These are phyloP conservation scores for Pyrenochaeta sp. DNA, from an alignment of 2,329 filamentous ascomycete genomes.

Conservation along the genomic window DNA sequence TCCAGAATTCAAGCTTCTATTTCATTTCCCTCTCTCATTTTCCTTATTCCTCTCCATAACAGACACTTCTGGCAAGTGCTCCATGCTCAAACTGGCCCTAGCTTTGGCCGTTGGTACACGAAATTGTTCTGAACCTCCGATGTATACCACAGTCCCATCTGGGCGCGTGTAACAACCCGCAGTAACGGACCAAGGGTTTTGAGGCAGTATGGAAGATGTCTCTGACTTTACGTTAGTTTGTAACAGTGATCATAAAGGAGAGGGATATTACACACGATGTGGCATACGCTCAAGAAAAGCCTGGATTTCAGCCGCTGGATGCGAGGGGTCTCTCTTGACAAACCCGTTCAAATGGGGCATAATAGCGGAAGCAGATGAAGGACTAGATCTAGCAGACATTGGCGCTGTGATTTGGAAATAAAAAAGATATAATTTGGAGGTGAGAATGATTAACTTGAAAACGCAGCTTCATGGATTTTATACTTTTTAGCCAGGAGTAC, in stretches of 20 bases:
- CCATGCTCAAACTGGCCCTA: not conserved
- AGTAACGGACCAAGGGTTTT: constrained; percentile 12
- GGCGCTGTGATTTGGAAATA: too few species aligned
- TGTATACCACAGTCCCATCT: not conserved
- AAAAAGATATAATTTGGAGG: not conserved
- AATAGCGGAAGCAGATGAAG: too few species aligned
- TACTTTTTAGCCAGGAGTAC: too few species aligned
- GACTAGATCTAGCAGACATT: too few species aligned
- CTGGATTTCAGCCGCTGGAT: not conserved
- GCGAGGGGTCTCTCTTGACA: not conserved
- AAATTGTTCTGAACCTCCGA: not conserved
- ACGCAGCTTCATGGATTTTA: too few species aligned
- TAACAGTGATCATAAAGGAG: not conserved
- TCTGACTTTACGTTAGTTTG: not conserved
- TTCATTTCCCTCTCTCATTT: not conserved
- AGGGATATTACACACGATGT: not conserved
- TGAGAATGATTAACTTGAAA: too few species aligned
- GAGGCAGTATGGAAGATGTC: not conserved
- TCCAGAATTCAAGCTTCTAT: not conserved
- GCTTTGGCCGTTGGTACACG: not conserved
- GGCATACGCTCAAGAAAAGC: not conserved
- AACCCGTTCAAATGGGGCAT: too few species aligned
- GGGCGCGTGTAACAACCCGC: constrained; percentile 8
- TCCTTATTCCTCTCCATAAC: not conserved
- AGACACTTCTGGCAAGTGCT: not conserved